phyloP scores from a whole-genome alignment of 208 protist genomes.

The Vickermania ingenoplastis region DNA sequence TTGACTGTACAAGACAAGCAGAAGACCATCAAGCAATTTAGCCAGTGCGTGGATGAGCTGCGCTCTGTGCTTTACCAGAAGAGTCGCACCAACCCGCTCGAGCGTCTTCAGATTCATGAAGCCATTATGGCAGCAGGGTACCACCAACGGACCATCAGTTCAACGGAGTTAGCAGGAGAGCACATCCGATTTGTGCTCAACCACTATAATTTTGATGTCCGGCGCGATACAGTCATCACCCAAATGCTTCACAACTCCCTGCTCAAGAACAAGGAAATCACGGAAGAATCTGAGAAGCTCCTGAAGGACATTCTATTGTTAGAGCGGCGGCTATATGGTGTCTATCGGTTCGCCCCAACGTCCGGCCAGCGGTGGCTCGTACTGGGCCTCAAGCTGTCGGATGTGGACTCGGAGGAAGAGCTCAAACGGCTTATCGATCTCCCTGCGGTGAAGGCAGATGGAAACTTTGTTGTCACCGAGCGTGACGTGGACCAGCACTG shows the following conservation, averaged over 20 bases:
- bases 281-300: conserved; percentile 67
- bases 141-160: conserved; percentile 53
- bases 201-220: conserved; percentile 88
- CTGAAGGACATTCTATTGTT: conserved; percentile 67
- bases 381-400: conserved; percentile 55
- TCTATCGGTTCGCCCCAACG: conserved; percentile 61
- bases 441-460: conserved; percentile 49
- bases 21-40: conserved; percentile 24
- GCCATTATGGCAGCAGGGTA: conserved; percentile 86
- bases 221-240: conserved; percentile 73
- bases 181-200: conserved; percentile 70
- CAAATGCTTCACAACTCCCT: conserved; percentile 56
- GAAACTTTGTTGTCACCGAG: conserved; percentile 47
- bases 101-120: conserved; percentile 75
- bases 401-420: conserved; percentile 73
- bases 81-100: conserved; percentile 34
- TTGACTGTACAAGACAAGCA: conserved; percentile 26
- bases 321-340: conserved; percentile 71
- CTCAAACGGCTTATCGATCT: conserved; percentile 62
- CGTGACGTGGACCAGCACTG: conserved; percentile 57
- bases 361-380: conserved; percentile 70
- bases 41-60: conserved; percentile 32
- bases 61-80: conserved; percentile 60
- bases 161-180: conserved; percentile 63
- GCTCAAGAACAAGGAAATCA: conserved; percentile 28